Evolutionary conservation across 176 grass and related monocot genomes (phyloP).

Genomic region (Saccharum officinarum): DNA sequence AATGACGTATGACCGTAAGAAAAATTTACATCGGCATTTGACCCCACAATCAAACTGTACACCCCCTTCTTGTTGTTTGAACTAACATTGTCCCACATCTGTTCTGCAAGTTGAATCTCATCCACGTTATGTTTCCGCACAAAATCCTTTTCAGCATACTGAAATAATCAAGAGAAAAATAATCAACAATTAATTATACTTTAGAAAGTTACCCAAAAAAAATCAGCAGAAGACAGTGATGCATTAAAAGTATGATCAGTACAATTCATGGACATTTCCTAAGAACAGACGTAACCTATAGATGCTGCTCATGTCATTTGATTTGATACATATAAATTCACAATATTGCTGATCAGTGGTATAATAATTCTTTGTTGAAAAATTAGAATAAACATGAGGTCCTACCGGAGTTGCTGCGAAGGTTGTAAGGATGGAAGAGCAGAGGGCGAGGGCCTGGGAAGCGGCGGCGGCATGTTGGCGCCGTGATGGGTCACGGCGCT

Average conservation of each 20-base stretch:
- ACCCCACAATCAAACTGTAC: conserved; percentile 79
- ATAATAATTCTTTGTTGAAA: background rate
- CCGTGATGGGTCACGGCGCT: too few species aligned
- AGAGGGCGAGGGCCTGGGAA: too few species aligned
- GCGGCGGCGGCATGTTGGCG: too few species aligned
- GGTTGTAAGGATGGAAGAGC: too few species aligned
- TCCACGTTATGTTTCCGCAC: conserved; percentile 51
- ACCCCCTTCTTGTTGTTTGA: conserved; percentile 80
- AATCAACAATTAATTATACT: conserved; percentile 9
- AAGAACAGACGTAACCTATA: background rate
- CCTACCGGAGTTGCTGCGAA: too few species aligned
- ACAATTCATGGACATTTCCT: conserved; percentile 16
- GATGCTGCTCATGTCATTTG: background rate
- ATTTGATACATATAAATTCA: background rate
- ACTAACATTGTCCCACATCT: conserved; percentile 85
- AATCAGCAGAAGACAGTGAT: background rate
- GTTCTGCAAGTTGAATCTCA: conserved; percentile 56
- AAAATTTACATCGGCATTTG: conserved; percentile 72
- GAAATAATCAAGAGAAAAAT: conserved; percentile 41
- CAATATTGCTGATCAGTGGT: background rate
- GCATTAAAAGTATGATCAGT: background rate
- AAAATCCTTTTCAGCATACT: conserved; percentile 94
- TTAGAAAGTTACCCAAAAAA: background rate
- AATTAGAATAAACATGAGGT: background rate
- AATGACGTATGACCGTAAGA: conserved; percentile 46